These are phyloP conservation scores for Botrytis byssoidea DNA, from an alignment of 2,329 filamentous ascomycete species.

Conservation along the genomic window DNA sequence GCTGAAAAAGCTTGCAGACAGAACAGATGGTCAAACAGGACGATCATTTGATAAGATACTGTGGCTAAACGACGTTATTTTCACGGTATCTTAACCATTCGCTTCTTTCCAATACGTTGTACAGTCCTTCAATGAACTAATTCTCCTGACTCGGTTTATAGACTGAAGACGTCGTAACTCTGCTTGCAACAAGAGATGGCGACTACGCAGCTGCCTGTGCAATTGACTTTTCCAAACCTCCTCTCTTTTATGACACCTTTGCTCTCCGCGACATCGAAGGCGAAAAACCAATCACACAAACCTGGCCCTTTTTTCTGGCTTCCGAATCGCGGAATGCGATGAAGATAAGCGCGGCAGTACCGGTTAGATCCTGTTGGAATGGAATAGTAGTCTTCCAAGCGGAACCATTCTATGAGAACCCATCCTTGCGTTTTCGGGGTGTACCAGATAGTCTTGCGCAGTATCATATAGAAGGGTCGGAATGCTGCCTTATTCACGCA, in stretches of 20 bases:
- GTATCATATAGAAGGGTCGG: slow-evolving; percentile 69
- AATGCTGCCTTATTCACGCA: slow-evolving; percentile 75
- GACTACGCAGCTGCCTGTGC: slow-evolving; percentile 62
- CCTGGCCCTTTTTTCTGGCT: slow-evolving; percentile 60
- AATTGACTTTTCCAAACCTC: slow-evolving; percentile 52
- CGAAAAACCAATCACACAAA: slow-evolving; percentile 50
- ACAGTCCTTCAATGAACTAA: not conserved
- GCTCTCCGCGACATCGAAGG: slow-evolving; percentile 56
- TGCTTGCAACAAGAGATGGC: slow-evolving; percentile 57
- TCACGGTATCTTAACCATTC: slow-evolving; percentile 45
- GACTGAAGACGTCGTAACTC: slow-evolving; percentile 54
- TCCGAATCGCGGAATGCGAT: slow-evolving; percentile 53
- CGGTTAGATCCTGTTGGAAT: slow-evolving; percentile 58
- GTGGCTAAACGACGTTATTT: slow-evolving; percentile 64
- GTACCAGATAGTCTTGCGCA: slow-evolving; percentile 60
- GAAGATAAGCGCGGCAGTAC: slow-evolving; percentile 49
- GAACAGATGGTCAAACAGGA: slow-evolving; percentile 35
- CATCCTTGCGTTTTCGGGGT: slow-evolving; percentile 58
- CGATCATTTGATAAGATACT: slow-evolving; percentile 53
- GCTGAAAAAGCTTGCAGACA: slow-evolving; percentile 47
- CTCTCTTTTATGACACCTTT: slow-evolving; percentile 56
- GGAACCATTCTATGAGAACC: slow-evolving; percentile 49
- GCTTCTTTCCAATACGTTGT: not conserved
- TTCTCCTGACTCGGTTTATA: slow-evolving; percentile 32
- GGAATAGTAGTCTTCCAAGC: slow-evolving; percentile 54